Evolutionary conservation across 1,284 basidiomycete genomes (phyloP).

Genomic region (Macrocystidia cucumis): DNA sequence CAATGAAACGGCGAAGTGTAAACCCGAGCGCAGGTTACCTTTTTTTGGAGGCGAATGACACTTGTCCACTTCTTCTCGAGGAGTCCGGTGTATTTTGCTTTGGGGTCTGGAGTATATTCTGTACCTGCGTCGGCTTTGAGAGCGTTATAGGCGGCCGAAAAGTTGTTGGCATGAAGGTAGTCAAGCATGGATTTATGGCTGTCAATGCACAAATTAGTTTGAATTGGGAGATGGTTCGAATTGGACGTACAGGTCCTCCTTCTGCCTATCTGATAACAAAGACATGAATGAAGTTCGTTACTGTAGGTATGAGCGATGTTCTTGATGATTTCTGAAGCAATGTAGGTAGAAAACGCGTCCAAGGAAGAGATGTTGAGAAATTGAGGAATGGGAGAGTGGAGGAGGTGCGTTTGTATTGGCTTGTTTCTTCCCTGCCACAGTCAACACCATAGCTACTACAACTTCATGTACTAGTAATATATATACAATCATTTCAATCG

Average conservation of each 20-base stretch:
- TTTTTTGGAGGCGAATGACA: constrained; percentile 89
- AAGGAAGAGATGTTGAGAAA: constrained; percentile 1
- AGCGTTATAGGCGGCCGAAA: constrained; percentile 55
- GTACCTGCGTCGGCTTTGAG: constrained; percentile 50
- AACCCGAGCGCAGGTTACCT: constrained; percentile 40
- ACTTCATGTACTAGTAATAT: too few relatives aligned
- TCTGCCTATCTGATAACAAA: constrained; percentile 70
- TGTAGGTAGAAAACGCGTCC: constrained; percentile 10
- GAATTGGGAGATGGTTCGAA: constrained; percentile 6
- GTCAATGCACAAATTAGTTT: constrained; percentile 13
- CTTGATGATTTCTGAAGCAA: too few relatives aligned
- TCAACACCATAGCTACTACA: too few relatives aligned
- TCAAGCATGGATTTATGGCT: constrained; percentile 85
- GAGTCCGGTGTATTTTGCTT: constrained; percentile 76
- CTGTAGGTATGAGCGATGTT: too few relatives aligned
- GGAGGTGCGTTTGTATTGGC: constrained; percentile 14
- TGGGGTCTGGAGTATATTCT: constrained; percentile 75
- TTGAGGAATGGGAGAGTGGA: too few relatives aligned
- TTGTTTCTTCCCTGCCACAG: too few relatives aligned
- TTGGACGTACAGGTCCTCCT: constrained; percentile 70
- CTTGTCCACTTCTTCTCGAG: constrained; percentile 96
- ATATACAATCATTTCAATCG: too few relatives aligned
- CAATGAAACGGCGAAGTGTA: neutral
- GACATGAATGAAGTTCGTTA: constrained; percentile 25
- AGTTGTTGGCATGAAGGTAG: constrained; percentile 67